Evolutionary conservation across 805 yeast species (phyloP).

Genomic region (Schwanniomyces pseudopolymorphus): DNA sequence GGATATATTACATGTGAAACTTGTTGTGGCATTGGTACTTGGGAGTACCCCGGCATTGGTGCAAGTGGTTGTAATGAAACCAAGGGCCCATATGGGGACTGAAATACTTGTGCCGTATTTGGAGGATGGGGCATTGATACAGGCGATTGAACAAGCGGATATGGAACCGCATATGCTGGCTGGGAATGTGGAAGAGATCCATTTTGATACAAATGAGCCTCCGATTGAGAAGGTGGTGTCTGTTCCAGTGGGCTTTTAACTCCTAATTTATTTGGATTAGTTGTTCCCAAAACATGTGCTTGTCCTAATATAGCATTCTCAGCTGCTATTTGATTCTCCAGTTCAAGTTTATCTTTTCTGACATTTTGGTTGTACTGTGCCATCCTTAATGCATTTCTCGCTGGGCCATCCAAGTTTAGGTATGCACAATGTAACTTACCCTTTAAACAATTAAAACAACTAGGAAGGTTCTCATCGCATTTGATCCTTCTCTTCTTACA

Average conservation of each 20-base stretch:
- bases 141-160: conserved; percentile 12
- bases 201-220: background rate
- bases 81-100: conserved; percentile 27
- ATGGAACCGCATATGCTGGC: conserved; percentile 12
- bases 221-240: background rate
- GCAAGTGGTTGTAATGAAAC: conserved; percentile 22
- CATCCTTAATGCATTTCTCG: conserved; percentile 47
- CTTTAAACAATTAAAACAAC: conserved; percentile 47
- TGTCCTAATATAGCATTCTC: background rate
- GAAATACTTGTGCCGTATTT: conserved; percentile 14
- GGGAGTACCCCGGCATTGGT: conserved; percentile 4
- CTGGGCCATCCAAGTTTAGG: conserved; percentile 46
- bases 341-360: conserved; percentile 21
- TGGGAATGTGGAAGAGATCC: conserved; percentile 1
- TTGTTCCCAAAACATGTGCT: background rate
- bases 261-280: background rate
- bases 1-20: conserved; percentile 7
- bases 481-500: conserved; percentile 53
- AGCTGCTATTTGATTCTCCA: conserved; percentile 1
- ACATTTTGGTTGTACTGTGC: conserved; percentile 47
- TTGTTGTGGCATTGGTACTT: conserved; percentile 4
- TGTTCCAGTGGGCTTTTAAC: background rate
- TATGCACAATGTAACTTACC: conserved; percentile 48
- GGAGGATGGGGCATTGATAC: conserved; percentile 7
- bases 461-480: conserved; percentile 51